Base-by-base conservation (phyloP, 1,284 basidiomycete genomes). In the Tilletia caries region DNA sequence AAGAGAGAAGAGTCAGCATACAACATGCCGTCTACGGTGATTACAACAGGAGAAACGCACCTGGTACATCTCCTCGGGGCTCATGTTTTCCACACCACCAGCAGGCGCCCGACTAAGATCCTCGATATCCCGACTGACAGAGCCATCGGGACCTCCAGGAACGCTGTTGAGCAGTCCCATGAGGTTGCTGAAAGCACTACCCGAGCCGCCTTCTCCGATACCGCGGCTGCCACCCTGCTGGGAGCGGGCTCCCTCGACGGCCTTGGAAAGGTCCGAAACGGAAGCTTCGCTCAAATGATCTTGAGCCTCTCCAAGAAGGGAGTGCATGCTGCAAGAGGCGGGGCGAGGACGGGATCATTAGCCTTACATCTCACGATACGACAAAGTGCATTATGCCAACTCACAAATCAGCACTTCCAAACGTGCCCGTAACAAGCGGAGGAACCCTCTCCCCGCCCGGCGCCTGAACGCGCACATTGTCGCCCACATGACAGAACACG, bases 401-500 rank as follows among this genome's bases (percentile, higher is more conserved):
- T 62, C 58, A 62, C 79, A 95, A 95, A 83, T 95, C 93, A 76
- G 88, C 90, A 0, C 90, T 90, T 15, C 93, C 93, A 76, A 95
- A 95, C 0, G 92, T 91, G 8, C 91, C 93, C 1, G 93, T 95
- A 13, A 95, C 91, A 64, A 95, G 86, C 0, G 92, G 93, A 1
- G 91, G 89, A 29, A 93, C 91, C 82, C 86, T 86, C 72, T 88
- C 87, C 2, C 93, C 92, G 71, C 90, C 89, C 0, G 90, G 91
- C 29, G 91, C 89, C 69, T 90, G 89, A 32, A 96, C 86, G 60
- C 89, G 87, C 54, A 91, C 70, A 70, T 90, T 88, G 73, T 92
- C 90, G 13, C 94, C 94, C 43, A 96, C 91, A 79, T 97, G 93
- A n/a, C 89, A 84, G 85, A 96, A 97, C 2, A 96, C 90, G 62